phyloP scores from a whole-genome alignment of 208 protist species.

The Herpetomonas samuelpessoai region DNA sequence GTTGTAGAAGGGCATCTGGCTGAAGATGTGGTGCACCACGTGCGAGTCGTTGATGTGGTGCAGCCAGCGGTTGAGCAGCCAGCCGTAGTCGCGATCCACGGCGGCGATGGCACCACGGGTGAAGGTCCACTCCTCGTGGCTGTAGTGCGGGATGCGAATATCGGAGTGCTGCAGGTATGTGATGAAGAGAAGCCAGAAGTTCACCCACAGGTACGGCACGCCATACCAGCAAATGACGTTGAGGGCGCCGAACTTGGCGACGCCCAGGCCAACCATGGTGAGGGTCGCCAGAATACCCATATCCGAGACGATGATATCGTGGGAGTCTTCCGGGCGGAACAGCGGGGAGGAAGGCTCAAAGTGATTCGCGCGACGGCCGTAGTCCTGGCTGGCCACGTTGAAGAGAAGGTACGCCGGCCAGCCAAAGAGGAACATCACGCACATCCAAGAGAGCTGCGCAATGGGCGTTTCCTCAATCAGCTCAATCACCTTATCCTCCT shows the following conservation, averaged over 20 bases:
- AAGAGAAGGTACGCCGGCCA: slow-evolving; percentile 89
- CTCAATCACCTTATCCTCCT: slow-evolving; percentile 56
- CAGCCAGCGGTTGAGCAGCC: slow-evolving; percentile 74
- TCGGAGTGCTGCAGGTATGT: slow-evolving; percentile 95
- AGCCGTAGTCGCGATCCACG: slow-evolving; percentile 90
- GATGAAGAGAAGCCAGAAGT: slow-evolving; percentile 92
- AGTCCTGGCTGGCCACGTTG: slow-evolving; percentile 76
- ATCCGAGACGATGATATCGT: slow-evolving; percentile 72
- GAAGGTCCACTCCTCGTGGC: slow-evolving; percentile 91
- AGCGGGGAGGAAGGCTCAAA: slow-evolving; percentile 82
- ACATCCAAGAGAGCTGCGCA: slow-evolving; percentile 36
- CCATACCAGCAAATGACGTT: slow-evolving; percentile 78
- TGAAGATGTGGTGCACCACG: slow-evolving; percentile 94
- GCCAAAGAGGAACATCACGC: slow-evolving; percentile 81
- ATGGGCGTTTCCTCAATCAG: slow-evolving; percentile 72
- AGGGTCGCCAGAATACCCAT: slow-evolving; percentile 61
- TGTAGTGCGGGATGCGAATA: slow-evolving; percentile 89
- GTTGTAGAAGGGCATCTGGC: slow-evolving; percentile 93
- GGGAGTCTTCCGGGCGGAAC: slow-evolving; percentile 70
- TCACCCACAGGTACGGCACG: slow-evolving; percentile 83
- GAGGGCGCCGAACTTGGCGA: slow-evolving; percentile 49
- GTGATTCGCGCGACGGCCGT: slow-evolving; percentile 71
- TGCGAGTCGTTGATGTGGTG: slow-evolving; percentile 96
- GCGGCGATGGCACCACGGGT: slow-evolving; percentile 89
- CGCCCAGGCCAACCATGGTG: slow-evolving; percentile 29